phyloP scores from a whole-genome alignment of 768 basidiomycete species.

The Termitomyces sp. region DNA sequence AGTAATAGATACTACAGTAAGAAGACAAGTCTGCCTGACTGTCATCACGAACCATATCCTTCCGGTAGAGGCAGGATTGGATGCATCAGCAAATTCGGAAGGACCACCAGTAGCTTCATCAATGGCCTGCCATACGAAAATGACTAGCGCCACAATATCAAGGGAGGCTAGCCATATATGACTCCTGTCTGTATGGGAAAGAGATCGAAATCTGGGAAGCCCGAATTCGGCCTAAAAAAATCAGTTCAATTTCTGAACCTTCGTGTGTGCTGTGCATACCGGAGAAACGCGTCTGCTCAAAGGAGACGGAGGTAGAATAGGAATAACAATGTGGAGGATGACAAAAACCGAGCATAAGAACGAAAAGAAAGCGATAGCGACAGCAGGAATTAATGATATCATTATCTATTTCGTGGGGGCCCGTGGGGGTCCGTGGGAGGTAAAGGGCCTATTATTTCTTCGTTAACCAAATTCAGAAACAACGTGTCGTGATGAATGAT shows the following conservation, averaged over 20 bases:
- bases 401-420: constrained; percentile 27
- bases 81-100: constrained; percentile 36
- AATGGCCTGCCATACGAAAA: constrained; percentile 66
- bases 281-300: constrained; percentile 72
- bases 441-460: background rate
- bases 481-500: background rate
- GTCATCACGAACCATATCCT: constrained; percentile 70
- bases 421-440: background rate
- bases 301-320: constrained; percentile 69
- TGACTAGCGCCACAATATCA: constrained; percentile 54
- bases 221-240: constrained; percentile 65
- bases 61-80: constrained; percentile 48
- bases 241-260: constrained; percentile 10
- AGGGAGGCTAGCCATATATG: constrained; percentile 70
- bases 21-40: constrained; percentile 61
- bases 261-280: constrained; percentile 38
- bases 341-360: constrained; percentile 71
- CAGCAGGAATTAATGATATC: constrained; percentile 63
- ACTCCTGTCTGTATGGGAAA: constrained; percentile 64
- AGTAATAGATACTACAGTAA: constrained; percentile 55
- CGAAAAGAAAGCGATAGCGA: constrained; percentile 65
- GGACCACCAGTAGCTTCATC: constrained; percentile 45
- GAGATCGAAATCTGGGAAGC: constrained; percentile 60
- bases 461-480: background rate
- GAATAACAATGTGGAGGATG: constrained; percentile 70